Evolutionary conservation across 495 filamentous ascomycete species (phyloP).

Genomic region (Neurospora hispaniola): DNA sequence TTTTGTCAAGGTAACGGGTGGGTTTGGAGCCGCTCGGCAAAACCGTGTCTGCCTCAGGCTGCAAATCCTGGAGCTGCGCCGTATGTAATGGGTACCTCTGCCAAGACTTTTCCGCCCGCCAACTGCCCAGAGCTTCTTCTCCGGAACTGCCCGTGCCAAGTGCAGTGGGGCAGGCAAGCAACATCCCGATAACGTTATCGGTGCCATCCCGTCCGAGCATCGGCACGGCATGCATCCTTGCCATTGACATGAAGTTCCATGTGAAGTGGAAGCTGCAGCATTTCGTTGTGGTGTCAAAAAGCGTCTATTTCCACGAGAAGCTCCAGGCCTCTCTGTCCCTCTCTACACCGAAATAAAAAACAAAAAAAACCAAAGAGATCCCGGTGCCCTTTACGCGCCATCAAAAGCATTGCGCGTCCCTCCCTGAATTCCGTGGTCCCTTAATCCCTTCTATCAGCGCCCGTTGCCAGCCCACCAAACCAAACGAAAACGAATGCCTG

Average conservation of each 20-base stretch:
- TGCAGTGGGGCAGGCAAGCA: not conserved
- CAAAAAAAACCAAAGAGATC: not conserved
- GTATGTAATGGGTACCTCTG: not conserved
- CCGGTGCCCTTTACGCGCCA: not conserved
- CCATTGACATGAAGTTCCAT: not conserved
- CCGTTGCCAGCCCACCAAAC: not conserved
- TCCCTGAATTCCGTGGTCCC: not conserved
- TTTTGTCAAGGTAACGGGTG: constrained; percentile 20
- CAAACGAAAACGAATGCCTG: not conserved
- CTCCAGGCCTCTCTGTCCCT: not conserved
- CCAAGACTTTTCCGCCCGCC: not conserved
- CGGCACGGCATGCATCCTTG: not conserved
- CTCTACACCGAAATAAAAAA: not conserved
- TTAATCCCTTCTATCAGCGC: not conserved
- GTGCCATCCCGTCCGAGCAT: not conserved
- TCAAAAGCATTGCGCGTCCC: constrained; percentile 1
- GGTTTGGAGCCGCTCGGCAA: constrained; percentile 25
- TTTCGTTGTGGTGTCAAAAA: not conserved
- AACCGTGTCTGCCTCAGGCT: constrained; percentile 23
- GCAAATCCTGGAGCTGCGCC: not conserved
- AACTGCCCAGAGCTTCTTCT: not conserved
- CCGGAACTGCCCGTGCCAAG: not conserved
- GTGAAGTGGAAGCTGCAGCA: not conserved
- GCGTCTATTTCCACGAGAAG: not conserved
- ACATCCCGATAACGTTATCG: not conserved